These are phyloP conservation scores for Podaxis sp. DNA, from an alignment of 768 basidiomycete species.

Conservation along the genomic window DNA sequence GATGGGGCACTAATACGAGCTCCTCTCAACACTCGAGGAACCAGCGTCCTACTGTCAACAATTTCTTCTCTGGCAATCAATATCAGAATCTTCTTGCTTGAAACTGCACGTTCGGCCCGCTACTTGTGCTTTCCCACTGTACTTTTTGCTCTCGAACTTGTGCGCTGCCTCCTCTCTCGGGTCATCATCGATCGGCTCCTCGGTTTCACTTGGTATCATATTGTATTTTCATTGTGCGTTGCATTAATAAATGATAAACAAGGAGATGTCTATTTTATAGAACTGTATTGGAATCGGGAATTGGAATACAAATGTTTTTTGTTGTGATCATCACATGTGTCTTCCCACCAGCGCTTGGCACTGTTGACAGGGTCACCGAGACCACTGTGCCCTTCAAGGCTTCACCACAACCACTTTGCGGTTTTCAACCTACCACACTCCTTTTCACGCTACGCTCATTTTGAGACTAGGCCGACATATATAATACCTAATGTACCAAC, in stretches of 20 bases:
- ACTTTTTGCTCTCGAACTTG: constrained; percentile 5
- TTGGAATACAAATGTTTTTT: background rate
- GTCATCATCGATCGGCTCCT: background rate
- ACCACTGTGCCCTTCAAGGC: background rate
- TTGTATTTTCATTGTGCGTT: background rate
- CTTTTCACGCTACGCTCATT: constrained; percentile 2
- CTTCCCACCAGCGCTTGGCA: constrained; percentile 12
- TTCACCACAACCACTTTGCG: background rate
- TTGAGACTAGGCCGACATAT: background rate
- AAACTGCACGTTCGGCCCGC: constrained; percentile 9
- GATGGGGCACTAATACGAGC: constrained; percentile 3
- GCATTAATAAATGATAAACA: background rate
- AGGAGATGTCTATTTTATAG: background rate
- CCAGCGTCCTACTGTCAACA: constrained; percentile 5
- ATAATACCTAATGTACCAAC: background rate
- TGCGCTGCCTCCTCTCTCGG: constrained; percentile 11
- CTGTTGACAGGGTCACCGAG: background rate
- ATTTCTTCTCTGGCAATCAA: constrained; percentile 8
- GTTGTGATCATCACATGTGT: constrained; percentile 4
- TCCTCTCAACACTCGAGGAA: background rate
- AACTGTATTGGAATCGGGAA: background rate
- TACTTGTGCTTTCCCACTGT: constrained; percentile 3
- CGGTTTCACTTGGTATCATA: background rate
- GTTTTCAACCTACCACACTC: constrained; percentile 4
- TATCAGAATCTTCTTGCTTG: constrained; percentile 17